A percentile compares a stretch with the other conserved stretches of the same genome.
phyloP scores from a whole-genome alignment of 257 asterid species.

The Agastache rugosa region DNA sequence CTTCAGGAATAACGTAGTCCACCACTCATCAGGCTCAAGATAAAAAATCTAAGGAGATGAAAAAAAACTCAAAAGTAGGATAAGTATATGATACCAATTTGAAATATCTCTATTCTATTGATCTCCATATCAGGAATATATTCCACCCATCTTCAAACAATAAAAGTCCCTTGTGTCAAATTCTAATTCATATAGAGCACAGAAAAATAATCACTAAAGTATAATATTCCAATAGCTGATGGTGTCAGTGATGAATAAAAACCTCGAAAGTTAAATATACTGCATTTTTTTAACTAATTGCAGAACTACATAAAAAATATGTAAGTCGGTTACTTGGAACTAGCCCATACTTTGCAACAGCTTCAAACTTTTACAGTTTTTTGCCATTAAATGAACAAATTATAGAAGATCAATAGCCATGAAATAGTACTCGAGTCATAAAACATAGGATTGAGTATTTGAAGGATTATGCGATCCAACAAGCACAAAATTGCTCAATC shows the following conservation, averaged over 20 bases:
- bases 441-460: neutral
- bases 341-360: neutral
- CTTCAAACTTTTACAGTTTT: neutral
- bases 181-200: neutral
- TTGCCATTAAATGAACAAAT: neutral
- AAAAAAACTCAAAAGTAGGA: conserved; percentile 20
- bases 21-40: neutral
- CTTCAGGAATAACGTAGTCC: neutral
- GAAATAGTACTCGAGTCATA: conserved; percentile 11
- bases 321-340: neutral
- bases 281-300: neutral
- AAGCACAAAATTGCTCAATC: neutral
- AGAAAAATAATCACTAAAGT: neutral
- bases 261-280: neutral
- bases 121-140: conserved; percentile 26
- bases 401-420: neutral
- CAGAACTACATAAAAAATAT: conserved; percentile 15
- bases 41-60: neutral
- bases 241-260: conserved; percentile 1
- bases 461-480: neutral
- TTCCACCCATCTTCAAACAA: conserved; percentile 26
- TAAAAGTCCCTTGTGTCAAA: conserved; percentile 3
- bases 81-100: conserved; percentile 27
- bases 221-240: neutral
- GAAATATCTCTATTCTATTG: neutral